Conservation (phyloP, 2,329 filamentous ascomycete genomes). For the Alternaria triticimaculans region DNA sequence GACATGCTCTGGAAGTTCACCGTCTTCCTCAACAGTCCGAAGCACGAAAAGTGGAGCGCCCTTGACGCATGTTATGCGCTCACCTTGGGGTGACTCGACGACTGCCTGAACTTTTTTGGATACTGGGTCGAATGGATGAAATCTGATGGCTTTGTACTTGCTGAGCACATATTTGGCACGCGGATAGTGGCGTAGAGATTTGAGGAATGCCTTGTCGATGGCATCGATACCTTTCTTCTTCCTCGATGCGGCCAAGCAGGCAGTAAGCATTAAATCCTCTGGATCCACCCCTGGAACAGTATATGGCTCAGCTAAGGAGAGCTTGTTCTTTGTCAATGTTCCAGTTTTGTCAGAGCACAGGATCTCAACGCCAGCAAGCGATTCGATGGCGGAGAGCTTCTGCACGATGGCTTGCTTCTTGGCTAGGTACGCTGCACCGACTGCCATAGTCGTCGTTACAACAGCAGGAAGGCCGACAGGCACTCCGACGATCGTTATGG, state of each 20-base stretch:
- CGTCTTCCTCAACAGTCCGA: slow-evolving; percentile 85
- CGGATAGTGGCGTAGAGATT: slow-evolving; percentile 82
- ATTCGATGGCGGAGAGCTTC: slow-evolving; percentile 91
- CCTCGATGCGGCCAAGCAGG: slow-evolving; percentile 85
- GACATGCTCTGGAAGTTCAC: slow-evolving; percentile 76
- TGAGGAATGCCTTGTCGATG: slow-evolving; percentile 94
- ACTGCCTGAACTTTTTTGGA: slow-evolving; percentile 90
- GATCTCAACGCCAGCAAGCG: slow-evolving; percentile 89
- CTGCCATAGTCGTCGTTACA: slow-evolving; percentile 94
- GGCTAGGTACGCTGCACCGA: slow-evolving; percentile 88
- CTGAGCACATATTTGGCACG: slow-evolving; percentile 79
- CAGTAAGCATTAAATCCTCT: slow-evolving; percentile 90
- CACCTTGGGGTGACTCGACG: slow-evolving; percentile 82
- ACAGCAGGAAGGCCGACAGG: slow-evolving; percentile 92
- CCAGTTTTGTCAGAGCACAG: slow-evolving; percentile 95
- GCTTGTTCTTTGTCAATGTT: slow-evolving; percentile 93
- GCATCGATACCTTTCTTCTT: slow-evolving; percentile 97
- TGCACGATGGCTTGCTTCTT: slow-evolving; percentile 94
- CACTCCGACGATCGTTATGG: slow-evolving; percentile 90
- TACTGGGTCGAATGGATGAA: slow-evolving; percentile 89
- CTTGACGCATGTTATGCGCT: slow-evolving; percentile 88
- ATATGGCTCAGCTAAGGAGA: slow-evolving; percentile 85
- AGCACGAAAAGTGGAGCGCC: slow-evolving; percentile 87
- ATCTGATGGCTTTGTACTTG: slow-evolving; percentile 85
- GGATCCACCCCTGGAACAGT: slow-evolving; percentile 81